A percentile compares a stretch with the other conserved stretches of the same genome.
Evolutionary conservation across 768 basidiomycete species (phyloP).

Genomic region (Russula foetens): DNA sequence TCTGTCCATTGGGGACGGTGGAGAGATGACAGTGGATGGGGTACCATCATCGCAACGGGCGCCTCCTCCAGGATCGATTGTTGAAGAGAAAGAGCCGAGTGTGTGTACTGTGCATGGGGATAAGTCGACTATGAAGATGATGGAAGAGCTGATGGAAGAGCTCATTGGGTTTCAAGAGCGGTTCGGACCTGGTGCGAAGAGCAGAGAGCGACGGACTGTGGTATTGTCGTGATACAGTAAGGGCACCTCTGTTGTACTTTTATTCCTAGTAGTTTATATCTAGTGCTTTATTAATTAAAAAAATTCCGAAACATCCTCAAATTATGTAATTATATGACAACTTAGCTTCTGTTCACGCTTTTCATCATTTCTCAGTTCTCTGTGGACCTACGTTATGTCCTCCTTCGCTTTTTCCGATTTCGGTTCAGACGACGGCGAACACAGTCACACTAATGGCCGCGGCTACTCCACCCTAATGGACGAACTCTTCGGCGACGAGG

Average conservation of each 20-base stretch:
- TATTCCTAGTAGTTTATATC: conserved; percentile 20
- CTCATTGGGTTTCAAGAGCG: conserved; percentile 82
- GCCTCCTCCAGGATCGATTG: conserved; percentile 16
- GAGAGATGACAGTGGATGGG: conserved; percentile 30
- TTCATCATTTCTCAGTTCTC: not conserved
- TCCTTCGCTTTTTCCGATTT: conserved; percentile 31
- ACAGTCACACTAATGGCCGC: conserved; percentile 34
- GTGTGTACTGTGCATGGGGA: not conserved
- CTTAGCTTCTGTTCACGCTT: too few species aligned
- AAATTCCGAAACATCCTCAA: too few species aligned
- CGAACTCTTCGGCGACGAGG: conserved; percentile 47
- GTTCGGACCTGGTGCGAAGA: conserved; percentile 55
- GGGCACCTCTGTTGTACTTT: conserved; percentile 13
- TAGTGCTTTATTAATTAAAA: conserved; percentile 11
- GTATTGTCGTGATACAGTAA: conserved; percentile 23
- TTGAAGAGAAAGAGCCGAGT: conserved; percentile 19
- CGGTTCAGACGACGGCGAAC: conserved; percentile 36
- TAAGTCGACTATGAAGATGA: conserved; percentile 60
- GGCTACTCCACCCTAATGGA: conserved; percentile 66
- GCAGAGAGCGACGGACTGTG: conserved; percentile 30
- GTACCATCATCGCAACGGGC: conserved; percentile 18
- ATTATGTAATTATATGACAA: too few species aligned
- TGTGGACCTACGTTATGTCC: conserved; percentile 10
- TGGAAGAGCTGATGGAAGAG: conserved; percentile 90
- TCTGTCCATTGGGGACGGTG: conserved; percentile 21